These are phyloP conservation scores for Epichloe baconii DNA, from an alignment of 2,329 filamentous ascomycete genomes.

Conservation along the genomic window DNA sequence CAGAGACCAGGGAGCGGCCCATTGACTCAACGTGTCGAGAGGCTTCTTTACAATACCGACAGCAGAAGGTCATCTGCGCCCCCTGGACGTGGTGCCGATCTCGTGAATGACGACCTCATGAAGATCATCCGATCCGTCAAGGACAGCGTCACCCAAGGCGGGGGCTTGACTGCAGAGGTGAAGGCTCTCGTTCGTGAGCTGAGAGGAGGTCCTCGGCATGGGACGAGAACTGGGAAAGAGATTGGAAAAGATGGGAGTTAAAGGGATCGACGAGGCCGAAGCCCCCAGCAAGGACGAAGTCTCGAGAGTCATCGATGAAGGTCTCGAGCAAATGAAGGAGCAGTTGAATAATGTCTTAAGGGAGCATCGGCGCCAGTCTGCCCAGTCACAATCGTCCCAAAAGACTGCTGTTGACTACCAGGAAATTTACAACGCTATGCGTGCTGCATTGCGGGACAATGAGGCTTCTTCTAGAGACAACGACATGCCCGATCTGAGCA, in stretches of 20 bases:
- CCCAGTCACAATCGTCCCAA: slow-evolving; percentile 47
- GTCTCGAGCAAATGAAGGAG: slow-evolving; percentile 67
- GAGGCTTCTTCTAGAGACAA: slow-evolving; percentile 28
- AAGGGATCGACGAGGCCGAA: slow-evolving; percentile 32
- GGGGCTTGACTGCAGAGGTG: slow-evolving; percentile 80
- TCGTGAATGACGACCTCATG: slow-evolving; percentile 65
- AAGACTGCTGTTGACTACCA: slow-evolving; percentile 57
- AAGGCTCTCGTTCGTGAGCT: slow-evolving; percentile 84
- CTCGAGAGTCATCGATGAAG: slow-evolving; percentile 63
- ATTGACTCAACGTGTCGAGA: slow-evolving; percentile 29
- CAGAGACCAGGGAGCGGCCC: slow-evolving; percentile 17
- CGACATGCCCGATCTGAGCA: slow-evolving; percentile 39
- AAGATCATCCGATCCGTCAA: slow-evolving; percentile 78
- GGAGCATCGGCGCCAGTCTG: slow-evolving; percentile 59
- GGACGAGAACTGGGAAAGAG: slow-evolving; percentile 79
- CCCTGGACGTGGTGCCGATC: slow-evolving; percentile 30
- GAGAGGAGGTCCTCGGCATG: slow-evolving; percentile 88
- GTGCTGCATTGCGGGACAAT: slow-evolving; percentile 56
- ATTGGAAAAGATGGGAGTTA: slow-evolving; percentile 54
- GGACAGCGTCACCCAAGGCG: slow-evolving; percentile 77
- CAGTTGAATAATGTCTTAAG: slow-evolving; percentile 71
- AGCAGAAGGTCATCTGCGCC: slow-evolving; percentile 32
- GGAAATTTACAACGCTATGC: slow-evolving; percentile 76
- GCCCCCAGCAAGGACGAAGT: slow-evolving; percentile 55
- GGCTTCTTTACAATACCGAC: slow-evolving; percentile 30